Evolutionary conservation across 768 basidiomycete species (phyloP).

Genomic region (Roridomyces roridus): DNA sequence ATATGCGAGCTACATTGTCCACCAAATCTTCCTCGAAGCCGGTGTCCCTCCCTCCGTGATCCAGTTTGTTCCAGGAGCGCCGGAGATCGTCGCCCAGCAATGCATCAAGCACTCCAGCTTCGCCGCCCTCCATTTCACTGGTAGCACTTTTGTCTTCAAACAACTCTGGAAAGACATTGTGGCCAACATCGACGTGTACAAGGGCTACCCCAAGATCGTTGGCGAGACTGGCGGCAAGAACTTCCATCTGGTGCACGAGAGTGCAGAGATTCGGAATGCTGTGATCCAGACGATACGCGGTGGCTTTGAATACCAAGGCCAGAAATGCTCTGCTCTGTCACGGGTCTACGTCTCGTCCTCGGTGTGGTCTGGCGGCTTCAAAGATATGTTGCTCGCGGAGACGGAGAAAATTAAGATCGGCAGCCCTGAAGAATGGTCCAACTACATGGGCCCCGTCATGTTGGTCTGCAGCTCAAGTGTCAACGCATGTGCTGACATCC

Average conservation of each 20-base stretch:
- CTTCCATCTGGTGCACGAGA: slow-evolving; percentile 91
- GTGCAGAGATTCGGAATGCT: slow-evolving; percentile 89
- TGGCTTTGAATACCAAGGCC: slow-evolving; percentile 97
- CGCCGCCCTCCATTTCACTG: slow-evolving; percentile 94
- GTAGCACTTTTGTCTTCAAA: slow-evolving; percentile 93
- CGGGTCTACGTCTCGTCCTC: slow-evolving; percentile 89
- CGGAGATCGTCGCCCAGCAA: slow-evolving; percentile 79
- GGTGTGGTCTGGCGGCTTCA: slow-evolving; percentile 88
- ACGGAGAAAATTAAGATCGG: slow-evolving; percentile 89
- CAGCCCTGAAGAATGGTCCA: slow-evolving; percentile 69
- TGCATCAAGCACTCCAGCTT: slow-evolving; percentile 82
- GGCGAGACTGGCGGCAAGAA: slow-evolving; percentile 99
- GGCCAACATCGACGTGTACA: slow-evolving; percentile 85
- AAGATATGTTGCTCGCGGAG: slow-evolving; percentile 75
- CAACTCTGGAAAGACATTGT: slow-evolving; percentile 97
- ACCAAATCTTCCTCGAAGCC: slow-evolving; percentile 92
- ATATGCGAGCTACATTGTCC: slow-evolving; percentile 92
- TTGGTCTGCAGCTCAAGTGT: slow-evolving; percentile 38
- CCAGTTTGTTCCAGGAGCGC: slow-evolving; percentile 93
- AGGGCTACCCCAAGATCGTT: slow-evolving; percentile 90
- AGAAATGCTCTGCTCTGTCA: slow-evolving; percentile 97
- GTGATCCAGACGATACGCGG: slow-evolving; percentile 86
- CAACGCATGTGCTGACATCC: slow-evolving; percentile 5
- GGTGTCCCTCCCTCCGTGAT: slow-evolving; percentile 95
- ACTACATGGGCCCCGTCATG: slow-evolving; percentile 99